Base-by-base conservation (phyloP, 2,329 filamentous ascomycete genomes). In the Scortechinia acanthostroma region DNA sequence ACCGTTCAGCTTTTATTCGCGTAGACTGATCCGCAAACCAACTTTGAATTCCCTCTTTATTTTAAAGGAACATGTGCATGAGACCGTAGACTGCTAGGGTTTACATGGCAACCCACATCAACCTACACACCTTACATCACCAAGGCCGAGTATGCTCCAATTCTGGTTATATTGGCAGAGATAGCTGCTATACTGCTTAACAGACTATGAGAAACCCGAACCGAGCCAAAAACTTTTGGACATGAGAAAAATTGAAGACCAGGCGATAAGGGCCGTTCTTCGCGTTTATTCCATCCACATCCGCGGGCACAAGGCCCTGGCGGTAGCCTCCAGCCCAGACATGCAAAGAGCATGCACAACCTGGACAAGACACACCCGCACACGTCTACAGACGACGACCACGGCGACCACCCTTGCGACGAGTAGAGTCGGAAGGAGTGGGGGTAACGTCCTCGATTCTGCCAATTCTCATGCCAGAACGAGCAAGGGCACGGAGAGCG, bases 341-440 rank as follows among this genome's bases (percentile, higher is more conserved):
- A 30, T n/a, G 25, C 25, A 30, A n/a, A 30, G 10, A 30, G n/a
- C 10, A 10, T n/a, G 17, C 6, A 30, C 25, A 30, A 40, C 13
- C 20, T 19, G 35, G 35, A 40, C 25, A 30, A 10, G 17, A 40
- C 35, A 19, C 6, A 10, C 17, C 35, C 35, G 35, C 60, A 68
- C 53, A 66, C 63, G 70, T 74, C 88, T 79, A 98, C 74, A 98
- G 88, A 95, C 93, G 91, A 78, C 93, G 93, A 97, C 93, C 93
- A 88, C 93, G 91, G 76, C 93, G 91, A 96, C 93, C 93, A 80
- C 93, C 93, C 90, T 98, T 98, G 80, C 91, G 91, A 77, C 93
- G 88, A 66, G 93, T 98, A 71, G 89, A 95, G 76, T 98, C 93
- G 73, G 93, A 98, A 62, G 94, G 93, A 51, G 93, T 98, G 63